Base-by-base conservation (phyloP, 495 filamentous ascomycete species). In the Bryoglossum gracile region DNA sequence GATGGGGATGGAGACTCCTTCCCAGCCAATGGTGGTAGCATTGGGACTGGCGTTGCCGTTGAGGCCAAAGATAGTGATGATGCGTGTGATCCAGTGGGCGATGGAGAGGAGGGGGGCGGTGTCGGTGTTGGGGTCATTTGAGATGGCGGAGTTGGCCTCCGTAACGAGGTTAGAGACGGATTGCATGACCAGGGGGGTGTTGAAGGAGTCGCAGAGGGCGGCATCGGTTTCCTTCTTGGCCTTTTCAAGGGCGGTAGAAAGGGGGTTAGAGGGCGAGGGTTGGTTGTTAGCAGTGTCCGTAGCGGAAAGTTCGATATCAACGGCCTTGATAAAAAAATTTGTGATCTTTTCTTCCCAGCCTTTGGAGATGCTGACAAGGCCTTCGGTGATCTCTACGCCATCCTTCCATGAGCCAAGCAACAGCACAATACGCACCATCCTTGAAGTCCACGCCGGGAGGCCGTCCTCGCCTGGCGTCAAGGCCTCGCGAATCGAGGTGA, bases 401-500 rank as follows among this genome's bases (percentile, higher is more conserved):
- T 95, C 86, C 50, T 86, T 85, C 92, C 92, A 98, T 8, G 76
- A 75, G 36, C 89, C 86, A 41, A 94, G 76, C 24, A 98, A 62
- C 68, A 98, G 95, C 8, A 92, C 82, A 40, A 96, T 85, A 22
- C 92, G 73, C 67, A 97, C 71, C 19, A 77, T 77, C 32, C 92
- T 77, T 0, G 92, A 68, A 0, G 86, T 95, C 75, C 87, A 95
- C n/a, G n/a, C n/a, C n/a, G n/a, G n/a, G n/a, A n/a, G n/a, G n/a
- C n/a, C n/a, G n/a, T n/a, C n/a, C n/a, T n/a, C n/a, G 17, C 81
- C 83, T 0, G 65, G 69, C 5, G 73, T 74, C 0, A 98, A 70
- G 0, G 89, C 89, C 56, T 92, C 85, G 8, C 84, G 77, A 51
- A 98, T 94, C 0, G 92, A 94, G n/a, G 86, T 87, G 65, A 96